phyloP scores from a whole-genome alignment of 495 filamentous ascomycete genomes.

The Neurospora sp. region DNA sequence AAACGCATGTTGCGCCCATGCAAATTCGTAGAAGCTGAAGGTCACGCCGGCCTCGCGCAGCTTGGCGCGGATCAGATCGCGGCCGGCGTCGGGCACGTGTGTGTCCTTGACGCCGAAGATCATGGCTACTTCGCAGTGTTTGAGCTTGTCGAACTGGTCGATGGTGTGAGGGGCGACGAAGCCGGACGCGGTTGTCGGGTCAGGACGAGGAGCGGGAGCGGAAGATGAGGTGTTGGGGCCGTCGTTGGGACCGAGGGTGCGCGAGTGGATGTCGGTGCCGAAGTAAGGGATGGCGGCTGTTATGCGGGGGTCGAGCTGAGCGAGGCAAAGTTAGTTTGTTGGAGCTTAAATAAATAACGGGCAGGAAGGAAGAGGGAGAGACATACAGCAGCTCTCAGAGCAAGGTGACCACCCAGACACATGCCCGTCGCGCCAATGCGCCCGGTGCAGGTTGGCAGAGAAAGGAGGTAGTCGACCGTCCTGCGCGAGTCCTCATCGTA shows the following conservation, averaged over 20 bases:
- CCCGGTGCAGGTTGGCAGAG: constrained; percentile 72
- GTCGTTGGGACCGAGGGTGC: constrained; percentile 51
- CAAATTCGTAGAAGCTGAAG: constrained; percentile 81
- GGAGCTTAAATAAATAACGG: neutral
- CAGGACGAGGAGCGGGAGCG: constrained; percentile 11
- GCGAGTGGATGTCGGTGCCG: constrained; percentile 79
- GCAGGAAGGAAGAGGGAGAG: neutral
- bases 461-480: constrained; percentile 63
- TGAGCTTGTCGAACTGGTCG: constrained; percentile 48
- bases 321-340: neutral
- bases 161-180: constrained; percentile 30
- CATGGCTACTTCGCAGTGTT: constrained; percentile 64
- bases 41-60: constrained; percentile 62
- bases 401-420: constrained; percentile 90
- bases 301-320: constrained; percentile 58
- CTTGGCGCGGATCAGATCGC: constrained; percentile 77
- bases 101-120: constrained; percentile 89
- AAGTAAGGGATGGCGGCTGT: constrained; percentile 78
- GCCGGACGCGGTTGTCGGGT: neutral
- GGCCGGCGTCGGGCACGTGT: constrained; percentile 76
- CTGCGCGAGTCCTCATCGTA: constrained; percentile 81
- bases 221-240: constrained; percentile 21
- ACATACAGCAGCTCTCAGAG: constrained; percentile 68
- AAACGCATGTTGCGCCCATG: constrained; percentile 91
- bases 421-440: constrained; percentile 83